Evolutionary conservation across 2,329 filamentous ascomycete genomes (phyloP), one percentile per base, ranked within the genome.

Genomic region (Arthrobotrys entomopaga): DNA sequence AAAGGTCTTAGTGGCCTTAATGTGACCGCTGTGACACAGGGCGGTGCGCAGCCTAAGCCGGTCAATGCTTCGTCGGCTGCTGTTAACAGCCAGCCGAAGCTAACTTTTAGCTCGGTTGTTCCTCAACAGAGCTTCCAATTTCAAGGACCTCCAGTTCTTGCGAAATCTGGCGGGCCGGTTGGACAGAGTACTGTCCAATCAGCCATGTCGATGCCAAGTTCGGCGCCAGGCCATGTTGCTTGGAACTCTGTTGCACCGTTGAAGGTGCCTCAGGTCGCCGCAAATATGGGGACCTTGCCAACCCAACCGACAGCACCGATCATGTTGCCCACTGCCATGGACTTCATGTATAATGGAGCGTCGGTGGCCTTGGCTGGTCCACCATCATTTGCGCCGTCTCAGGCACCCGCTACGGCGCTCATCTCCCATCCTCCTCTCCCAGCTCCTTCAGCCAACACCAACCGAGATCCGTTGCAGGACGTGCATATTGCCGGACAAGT

Each of bases 211-310:
- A 24, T 50, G 15, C 22, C 13, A 24, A 16, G 46, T 38, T 34
- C 40, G 40, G 46, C 24, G n/a, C 46, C 19, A 63, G 59, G 59
- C 52, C 43, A 29, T n/a, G 46, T 19, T n/a, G 7, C 42, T 16
- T 46, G 64, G 49, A 48, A 10, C 20, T 22, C 50, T 65, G 61
- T 54, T 58, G 64, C 46, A 67, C 43, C 59, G 16, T 48, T 46
- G 13, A 40, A 58, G 11, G 16, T 58, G 10, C n/a, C 66, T 52
- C 1, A 38, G 20, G 59, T 26, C 11, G n/a, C 56, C 19, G 56
- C 46, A 19, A 67, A 34, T 26, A 7, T 29, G 26, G 59, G 20
- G 16, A 34, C 22, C 52, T 38, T 40, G 59, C 58, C 59, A 2
- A 48, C 34, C 3, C 48, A 22, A 48, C 42, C 40, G 38, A 60